phyloP scores from a whole-genome alignment of 805 yeast genomes.

The Suhomyces kilbournensis region DNA sequence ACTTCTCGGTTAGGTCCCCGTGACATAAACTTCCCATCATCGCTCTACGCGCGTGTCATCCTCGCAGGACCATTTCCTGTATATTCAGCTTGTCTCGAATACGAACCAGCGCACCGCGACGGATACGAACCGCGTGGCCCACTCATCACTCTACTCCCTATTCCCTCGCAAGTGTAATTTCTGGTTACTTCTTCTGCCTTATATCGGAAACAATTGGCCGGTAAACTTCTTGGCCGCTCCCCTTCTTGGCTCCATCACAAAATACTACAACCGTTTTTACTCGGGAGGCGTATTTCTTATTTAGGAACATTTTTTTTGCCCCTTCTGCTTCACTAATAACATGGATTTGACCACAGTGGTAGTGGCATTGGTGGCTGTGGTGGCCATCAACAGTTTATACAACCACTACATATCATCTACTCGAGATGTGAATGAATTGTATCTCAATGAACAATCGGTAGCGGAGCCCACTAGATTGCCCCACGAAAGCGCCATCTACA shows the following conservation, averaged over 20 bases:
- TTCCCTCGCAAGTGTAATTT: background rate
- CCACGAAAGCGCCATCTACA: conserved; percentile 71
- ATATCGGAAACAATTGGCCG: background rate
- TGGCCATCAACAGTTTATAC: conserved; percentile 18
- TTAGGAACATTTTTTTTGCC: background rate
- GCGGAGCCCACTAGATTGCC: conserved; percentile 60
- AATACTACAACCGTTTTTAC: background rate
- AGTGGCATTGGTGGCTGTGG: conserved; percentile 18
- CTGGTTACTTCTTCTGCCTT: background rate
- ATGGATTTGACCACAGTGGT: conserved; percentile 7
- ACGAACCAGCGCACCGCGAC: background rate
- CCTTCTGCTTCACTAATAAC: background rate
- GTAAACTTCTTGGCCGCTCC: background rate
- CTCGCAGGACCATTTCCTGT: background rate
- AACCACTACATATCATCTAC: conserved; percentile 29
- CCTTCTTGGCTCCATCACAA: background rate
- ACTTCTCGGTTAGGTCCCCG: background rate
- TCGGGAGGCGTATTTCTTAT: background rate
- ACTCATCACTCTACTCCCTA: background rate
- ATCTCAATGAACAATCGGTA: conserved; percentile 62
- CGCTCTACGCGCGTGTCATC: background rate
- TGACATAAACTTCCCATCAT: background rate
- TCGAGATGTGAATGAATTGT: conserved; percentile 57
- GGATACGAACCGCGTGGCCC: background rate
- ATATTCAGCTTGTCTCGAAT: background rate